phyloP scores from a whole-genome alignment of 164 flowering plant genomes.

The Kingdonia uniflora region DNA sequence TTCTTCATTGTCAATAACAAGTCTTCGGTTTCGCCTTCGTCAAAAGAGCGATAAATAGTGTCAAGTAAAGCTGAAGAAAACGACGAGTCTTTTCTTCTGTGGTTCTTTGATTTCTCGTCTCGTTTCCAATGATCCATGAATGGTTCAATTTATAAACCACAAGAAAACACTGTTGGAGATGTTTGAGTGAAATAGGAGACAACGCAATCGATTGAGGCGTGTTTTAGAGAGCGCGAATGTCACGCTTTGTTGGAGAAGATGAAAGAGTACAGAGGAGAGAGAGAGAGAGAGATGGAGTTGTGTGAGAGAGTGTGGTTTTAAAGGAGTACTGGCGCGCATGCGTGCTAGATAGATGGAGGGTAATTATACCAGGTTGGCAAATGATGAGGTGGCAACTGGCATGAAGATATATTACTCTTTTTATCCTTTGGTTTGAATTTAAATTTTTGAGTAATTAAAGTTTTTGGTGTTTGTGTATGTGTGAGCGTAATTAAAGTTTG shows the following conservation, averaged over 20 bases:
- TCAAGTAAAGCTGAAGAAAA: conserved; percentile 93
- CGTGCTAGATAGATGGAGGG: conserved; percentile 3
- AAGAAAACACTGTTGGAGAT: not conserved
- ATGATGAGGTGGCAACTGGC: not conserved
- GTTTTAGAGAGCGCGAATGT: conserved; percentile 6
- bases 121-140: conserved; percentile 5
- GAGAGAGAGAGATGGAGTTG: not conserved
- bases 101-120: not conserved
- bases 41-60: conserved; percentile 80
- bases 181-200: conserved; percentile 4
- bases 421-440: no score
- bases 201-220: conserved; percentile 6
- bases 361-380: conserved; percentile 2
- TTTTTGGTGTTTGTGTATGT: no score
- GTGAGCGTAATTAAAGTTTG: no score
- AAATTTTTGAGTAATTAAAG: no score
- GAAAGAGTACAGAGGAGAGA: conserved; percentile 1
- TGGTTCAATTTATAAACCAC: not conserved
- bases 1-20: conserved; percentile 24
- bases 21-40: conserved; percentile 34
- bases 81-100: conserved; percentile 2
- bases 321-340: conserved; percentile 1
- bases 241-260: conserved; percentile 6
- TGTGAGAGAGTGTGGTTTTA: not conserved
- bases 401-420: no score